Percentiles rank a stretch among this genome's conserved stretches.
phyloP scores from a whole-genome alignment of 768 basidiomycete species.

The Termitomyces sp. region DNA sequence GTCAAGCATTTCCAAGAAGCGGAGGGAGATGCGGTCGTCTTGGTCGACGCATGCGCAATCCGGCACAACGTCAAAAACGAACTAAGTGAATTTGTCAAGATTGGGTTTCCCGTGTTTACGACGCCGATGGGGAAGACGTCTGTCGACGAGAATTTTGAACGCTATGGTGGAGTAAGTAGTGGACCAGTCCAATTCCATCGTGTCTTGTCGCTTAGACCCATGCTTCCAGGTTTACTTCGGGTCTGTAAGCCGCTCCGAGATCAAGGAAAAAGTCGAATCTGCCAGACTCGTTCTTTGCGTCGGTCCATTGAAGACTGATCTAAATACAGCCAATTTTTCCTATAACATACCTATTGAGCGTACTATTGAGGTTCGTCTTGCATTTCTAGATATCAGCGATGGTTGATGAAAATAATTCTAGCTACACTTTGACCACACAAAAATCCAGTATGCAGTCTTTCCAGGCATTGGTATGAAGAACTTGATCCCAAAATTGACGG shows the following conservation, averaged over 20 bases:
- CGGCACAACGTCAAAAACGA: constrained; percentile 65
- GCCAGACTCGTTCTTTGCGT: constrained; percentile 74
- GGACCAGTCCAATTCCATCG: background rate
- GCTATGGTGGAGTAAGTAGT: constrained; percentile 77
- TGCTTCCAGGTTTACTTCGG: constrained; percentile 66
- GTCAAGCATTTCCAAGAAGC: constrained; percentile 56
- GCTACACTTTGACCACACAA: constrained; percentile 58
- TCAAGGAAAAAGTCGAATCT: constrained; percentile 68
- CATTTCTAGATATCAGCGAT: background rate
- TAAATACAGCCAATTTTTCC: constrained; percentile 86
- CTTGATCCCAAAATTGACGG: constrained; percentile 64
- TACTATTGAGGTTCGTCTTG: constrained; percentile 52
- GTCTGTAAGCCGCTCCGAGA: constrained; percentile 53
- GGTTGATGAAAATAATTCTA: constrained; percentile 19
- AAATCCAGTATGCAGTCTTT: constrained; percentile 30
- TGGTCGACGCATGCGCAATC: constrained; percentile 76
- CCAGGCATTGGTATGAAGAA: constrained; percentile 70
- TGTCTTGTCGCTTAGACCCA: background rate
- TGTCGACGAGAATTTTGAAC: constrained; percentile 58
- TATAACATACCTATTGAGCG: constrained; percentile 56
- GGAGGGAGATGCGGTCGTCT: constrained; percentile 62
- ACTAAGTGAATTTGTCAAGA: constrained; percentile 49
- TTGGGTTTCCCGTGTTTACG: no score
- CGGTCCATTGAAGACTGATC: constrained; percentile 67
- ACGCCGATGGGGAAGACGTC: constrained; percentile 35